Evolutionary conservation across 2,329 filamentous ascomycete species (phyloP), one percentile per base, ranked within the genome.

Genomic region (Diaporthe batatas): DNA sequence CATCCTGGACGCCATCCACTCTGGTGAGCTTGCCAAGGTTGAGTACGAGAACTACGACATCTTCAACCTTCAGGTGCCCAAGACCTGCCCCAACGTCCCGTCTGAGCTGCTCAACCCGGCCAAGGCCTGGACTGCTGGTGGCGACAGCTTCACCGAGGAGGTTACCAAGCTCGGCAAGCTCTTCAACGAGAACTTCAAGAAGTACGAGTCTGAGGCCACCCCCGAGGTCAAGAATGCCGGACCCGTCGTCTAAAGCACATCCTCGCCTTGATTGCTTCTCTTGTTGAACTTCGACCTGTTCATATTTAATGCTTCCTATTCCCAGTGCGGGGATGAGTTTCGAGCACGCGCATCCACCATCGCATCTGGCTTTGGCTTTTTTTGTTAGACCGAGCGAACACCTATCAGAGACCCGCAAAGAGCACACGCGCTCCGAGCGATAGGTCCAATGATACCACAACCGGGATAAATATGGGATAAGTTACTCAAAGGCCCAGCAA

Each of bases 1-100:
- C 80, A 98, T 99, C 83, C 92, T 99, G 79, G 96, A 99, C 84
- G 93, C 96, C 82, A 98, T 99, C 86, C 96, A 99, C 92, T 95
- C 91, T 68, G 96, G 96, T 78, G 94, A 98, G 86, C 94, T 99
- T 77, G 95, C 95, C 81, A 93, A 97, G 79, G 92, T 90, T 75
- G 93, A 97, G 84, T 99, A 94, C 86, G 96, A 99, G 89, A 94
- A 87, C 77, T 99, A 99, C 86, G 94, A 95, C 53, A 92, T 95
- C 76, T 99, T 99, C 92, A 98, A 98, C 89, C 92, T 99, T 73
- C 90, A 93, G 81, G 94, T 99, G n/a, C 96, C 96, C 83, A 98
- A 93, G 87, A 87, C 91, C 65, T 98, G 96, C 90, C 91, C 93
- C 76, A 92, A 92, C 81, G 96, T 99, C 11, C 96, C 96, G 68